Evolutionary conservation across 1,284 basidiomycete species (phyloP).

Genomic region (Boletus sp.): DNA sequence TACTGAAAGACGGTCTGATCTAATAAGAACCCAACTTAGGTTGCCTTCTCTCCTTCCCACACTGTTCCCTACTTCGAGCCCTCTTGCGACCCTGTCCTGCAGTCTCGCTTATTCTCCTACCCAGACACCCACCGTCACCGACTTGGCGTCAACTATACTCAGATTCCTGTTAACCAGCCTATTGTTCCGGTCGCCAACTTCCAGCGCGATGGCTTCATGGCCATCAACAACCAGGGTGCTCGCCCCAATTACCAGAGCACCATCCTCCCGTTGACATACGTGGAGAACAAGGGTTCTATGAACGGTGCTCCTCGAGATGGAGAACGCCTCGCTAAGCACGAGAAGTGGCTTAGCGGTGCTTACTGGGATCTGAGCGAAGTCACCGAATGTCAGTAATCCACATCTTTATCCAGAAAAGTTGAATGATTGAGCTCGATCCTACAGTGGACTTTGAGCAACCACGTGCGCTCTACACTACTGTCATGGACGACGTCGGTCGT

Average conservation of each 20-base stretch:
- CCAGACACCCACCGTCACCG: constrained; percentile 91
- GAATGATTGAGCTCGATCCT: constrained; percentile 2
- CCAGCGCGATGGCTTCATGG: constrained; percentile 73
- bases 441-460: constrained; percentile 91
- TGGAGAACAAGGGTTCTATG: constrained; percentile 36
- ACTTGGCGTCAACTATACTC: constrained; percentile 82
- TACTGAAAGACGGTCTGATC: background rate
- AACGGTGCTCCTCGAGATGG: constrained; percentile 38
- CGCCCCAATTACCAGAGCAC: constrained; percentile 85
- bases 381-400: constrained; percentile 64
- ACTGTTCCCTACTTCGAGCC: constrained; percentile 85
- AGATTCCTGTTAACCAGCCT: constrained; percentile 87
- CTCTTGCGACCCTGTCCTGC: constrained; percentile 85
- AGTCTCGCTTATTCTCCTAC: constrained; percentile 92
- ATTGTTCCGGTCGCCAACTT: constrained; percentile 77
- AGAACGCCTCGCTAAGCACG: constrained; percentile 52
- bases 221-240: constrained; percentile 74
- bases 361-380: constrained; percentile 73
- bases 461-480: constrained; percentile 72
- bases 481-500: constrained; percentile 67
- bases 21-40: constrained; percentile 38
- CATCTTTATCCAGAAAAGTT: background rate
- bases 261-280: constrained; percentile 59
- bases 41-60: constrained; percentile 85
- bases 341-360: constrained; percentile 71